Evolutionary conservation across 176 grass and related monocot genomes (phyloP).

Genomic region (Alopecurus myosuroides): DNA sequence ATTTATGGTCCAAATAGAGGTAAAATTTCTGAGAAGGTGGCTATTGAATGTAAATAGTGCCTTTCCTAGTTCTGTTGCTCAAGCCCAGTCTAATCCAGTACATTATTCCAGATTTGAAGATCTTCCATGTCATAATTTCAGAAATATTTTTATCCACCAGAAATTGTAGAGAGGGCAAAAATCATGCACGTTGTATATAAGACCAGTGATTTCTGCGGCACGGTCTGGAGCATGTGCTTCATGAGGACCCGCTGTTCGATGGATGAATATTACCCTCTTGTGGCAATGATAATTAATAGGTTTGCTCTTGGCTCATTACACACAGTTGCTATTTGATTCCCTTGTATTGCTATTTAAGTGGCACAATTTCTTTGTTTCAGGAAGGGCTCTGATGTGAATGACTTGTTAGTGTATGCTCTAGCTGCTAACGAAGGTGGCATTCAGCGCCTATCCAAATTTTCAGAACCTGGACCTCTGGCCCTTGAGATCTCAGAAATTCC

Average conservation of each 20-base stretch:
- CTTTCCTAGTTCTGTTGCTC: conserved; percentile 20
- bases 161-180: conserved; percentile 62
- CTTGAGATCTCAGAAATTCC: conserved; percentile 77
- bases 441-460: conserved; percentile 57
- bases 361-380: conserved; percentile 45
- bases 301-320: conserved; percentile 27
- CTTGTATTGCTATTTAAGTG: background rate
- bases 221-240: conserved; percentile 98
- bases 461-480: conserved; percentile 72
- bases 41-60: conserved; percentile 32
- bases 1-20: conserved; percentile 34
- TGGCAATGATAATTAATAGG: conserved; percentile 89
- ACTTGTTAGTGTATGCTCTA: conserved; percentile 74
- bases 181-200: conserved; percentile 34
- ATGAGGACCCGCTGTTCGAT: conserved; percentile 47
- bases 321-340: background rate
- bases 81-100: conserved; percentile 68
- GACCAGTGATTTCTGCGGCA: conserved; percentile 43
- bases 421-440: conserved; percentile 39
- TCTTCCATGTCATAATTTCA: conserved; percentile 95
- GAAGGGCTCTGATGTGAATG: conserved; percentile 70
- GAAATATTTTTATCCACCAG: conserved; percentile 97
- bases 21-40: conserved; percentile 69
- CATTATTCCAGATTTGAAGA: conserved; percentile 89
- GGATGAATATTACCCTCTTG: conserved; percentile 69